Base-by-base conservation (phyloP, 2,329 filamentous ascomycete genomes). In the Lachnellula hyalina region DNA sequence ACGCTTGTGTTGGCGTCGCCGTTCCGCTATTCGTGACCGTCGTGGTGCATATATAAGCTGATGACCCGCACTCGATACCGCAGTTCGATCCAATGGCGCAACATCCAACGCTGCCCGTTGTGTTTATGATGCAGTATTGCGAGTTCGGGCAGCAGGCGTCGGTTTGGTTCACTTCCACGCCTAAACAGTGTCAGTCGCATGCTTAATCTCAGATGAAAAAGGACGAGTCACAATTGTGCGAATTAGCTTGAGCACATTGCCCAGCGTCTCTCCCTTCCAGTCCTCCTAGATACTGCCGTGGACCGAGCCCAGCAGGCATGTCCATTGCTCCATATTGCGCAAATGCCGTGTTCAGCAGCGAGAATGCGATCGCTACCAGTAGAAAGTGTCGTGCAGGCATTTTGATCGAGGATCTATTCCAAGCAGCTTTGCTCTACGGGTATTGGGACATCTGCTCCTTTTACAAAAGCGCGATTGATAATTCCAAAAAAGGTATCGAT, bases 101-200 rank as follows among this genome's bases (percentile, higher is more conserved):
- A 67, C 77, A 79, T 49, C 65, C 65, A 5, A 70, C 57, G 4
- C 64, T 57, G 51, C 65, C 66, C 19, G 61, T 58, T 5, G 62
- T 60, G 60, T 72, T 69, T 52, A 78, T 55, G 61, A 75, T 76
- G 67, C 77, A 79, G 65, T 78, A 79, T 44, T 67, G 63, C 15
- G 70, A 63, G 59, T 79, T 74, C 19, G 63, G 55, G 62, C 77
- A 79, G 69, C 77, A 79, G 45, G 40, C 41, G 6, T 63, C 65
- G 11, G 65, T 60, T 46, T 68, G 64, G 32, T 70, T 69, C 36
- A 77, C 64, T 47, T 78, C 76, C 49, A 74, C 68, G 54, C 76
- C 76, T 78, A n/a, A 28, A 12, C 34, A 7, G 23, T 45, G 23
- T 44, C n/a, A 40, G 19, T 21, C 23, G 19, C 42, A 41, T 56